Conservation (phyloP, 345 rosid species). For the Euclidium syriacum region DNA sequence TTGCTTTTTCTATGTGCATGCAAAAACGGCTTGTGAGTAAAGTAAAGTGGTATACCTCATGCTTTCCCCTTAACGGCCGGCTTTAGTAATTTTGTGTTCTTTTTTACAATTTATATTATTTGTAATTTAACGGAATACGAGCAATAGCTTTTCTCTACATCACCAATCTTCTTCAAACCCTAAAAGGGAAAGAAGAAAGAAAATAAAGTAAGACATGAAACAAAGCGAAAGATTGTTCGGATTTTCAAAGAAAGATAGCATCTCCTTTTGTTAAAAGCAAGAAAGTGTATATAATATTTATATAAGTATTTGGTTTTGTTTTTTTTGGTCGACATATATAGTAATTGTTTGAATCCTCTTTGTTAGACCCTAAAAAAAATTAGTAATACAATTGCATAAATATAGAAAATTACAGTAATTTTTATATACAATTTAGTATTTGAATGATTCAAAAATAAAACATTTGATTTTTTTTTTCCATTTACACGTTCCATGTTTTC, state of each 20-base stretch:
- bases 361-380: conserved; percentile 12
- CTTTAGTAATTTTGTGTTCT: conserved; percentile 11
- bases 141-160: conserved; percentile 14
- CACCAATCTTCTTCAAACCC: conserved; percentile 33
- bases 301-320: too few relatives aligned
- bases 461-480: background rate
- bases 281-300: conserved; percentile 23
- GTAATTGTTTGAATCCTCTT: conserved; percentile 6
- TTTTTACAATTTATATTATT: background rate
- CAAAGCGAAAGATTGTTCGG: conserved; percentile 33
- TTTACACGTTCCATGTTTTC: background rate
- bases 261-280: conserved; percentile 33
- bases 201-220: conserved; percentile 31
- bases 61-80: conserved; percentile 36
- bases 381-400: background rate
- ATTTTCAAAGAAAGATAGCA: conserved; percentile 35
- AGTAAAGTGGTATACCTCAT: conserved; percentile 28
- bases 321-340: background rate
- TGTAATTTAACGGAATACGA: conserved; percentile 15
- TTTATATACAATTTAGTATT: background rate
- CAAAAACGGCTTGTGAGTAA: conserved; percentile 33
- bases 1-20: conserved; percentile 9
- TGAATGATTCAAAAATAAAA: background rate
- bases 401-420: background rate
- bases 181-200: conserved; percentile 24